Conservation (phyloP, 805 yeast species). For the Candida railenensis region DNA sequence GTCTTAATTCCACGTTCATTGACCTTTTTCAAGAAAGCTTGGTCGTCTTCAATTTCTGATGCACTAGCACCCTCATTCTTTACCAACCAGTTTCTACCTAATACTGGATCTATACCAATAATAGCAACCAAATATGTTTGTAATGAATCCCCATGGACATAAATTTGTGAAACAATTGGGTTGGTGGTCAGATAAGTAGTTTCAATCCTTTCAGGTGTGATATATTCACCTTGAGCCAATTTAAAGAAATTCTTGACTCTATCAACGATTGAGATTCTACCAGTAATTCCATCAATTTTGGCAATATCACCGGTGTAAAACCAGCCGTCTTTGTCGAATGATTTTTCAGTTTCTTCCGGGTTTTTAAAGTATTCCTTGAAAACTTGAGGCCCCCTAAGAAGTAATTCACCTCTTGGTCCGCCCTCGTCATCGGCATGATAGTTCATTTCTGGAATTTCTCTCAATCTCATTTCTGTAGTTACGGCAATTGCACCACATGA, state of each 20-base stretch:
- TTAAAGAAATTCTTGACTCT: slow-evolving; percentile 80
- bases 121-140: slow-evolving; percentile 58
- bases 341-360: slow-evolving; percentile 51
- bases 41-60: slow-evolving; percentile 5
- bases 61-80: slow-evolving; percentile 13
- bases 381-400: slow-evolving; percentile 64
- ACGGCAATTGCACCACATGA: slow-evolving; percentile 22
- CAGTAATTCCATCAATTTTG: slow-evolving; percentile 43
- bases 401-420: slow-evolving; percentile 54
- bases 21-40: slow-evolving; percentile 20
- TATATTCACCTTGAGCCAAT: slow-evolving; percentile 52
- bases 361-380: slow-evolving; percentile 57
- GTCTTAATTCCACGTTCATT: slow-evolving; percentile 21
- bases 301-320: slow-evolving; percentile 66
- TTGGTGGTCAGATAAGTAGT: slow-evolving; percentile 55
- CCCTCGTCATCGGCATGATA: slow-evolving; percentile 13
- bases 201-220: slow-evolving; percentile 76
- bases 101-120: slow-evolving; percentile 55
- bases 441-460: slow-evolving; percentile 17
- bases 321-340: slow-evolving; percentile 59
- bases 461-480: slow-evolving; percentile 18
- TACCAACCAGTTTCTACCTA: slow-evolving; percentile 14
- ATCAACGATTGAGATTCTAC: slow-evolving; percentile 63
- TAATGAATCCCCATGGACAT: slow-evolving; percentile 63
- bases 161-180: slow-evolving; percentile 51